Evolutionary conservation across 371 early-diverging fungal species (phyloP).

Genomic region (Lichtheimia hyalospora): DNA sequence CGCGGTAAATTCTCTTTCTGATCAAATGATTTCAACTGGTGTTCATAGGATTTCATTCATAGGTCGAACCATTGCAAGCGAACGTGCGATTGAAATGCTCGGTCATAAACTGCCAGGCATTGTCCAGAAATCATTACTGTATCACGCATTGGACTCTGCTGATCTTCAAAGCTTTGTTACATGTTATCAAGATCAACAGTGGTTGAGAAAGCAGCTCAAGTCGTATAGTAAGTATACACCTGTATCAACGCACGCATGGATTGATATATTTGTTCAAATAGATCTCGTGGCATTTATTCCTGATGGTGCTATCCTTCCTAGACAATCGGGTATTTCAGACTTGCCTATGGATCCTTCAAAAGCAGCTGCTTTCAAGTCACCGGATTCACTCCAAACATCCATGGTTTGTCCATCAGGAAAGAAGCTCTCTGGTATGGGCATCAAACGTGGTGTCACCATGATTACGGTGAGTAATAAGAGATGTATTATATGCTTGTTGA

Average conservation of each 20-base stretch:
- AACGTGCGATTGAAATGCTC: background rate
- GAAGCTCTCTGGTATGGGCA: slow-evolving; percentile 46
- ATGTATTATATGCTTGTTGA: no score
- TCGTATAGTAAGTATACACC: background rate
- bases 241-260: background rate
- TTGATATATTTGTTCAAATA: background rate
- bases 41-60: background rate
- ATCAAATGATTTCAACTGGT: no score
- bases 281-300: slow-evolving; percentile 44
- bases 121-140: background rate
- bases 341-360: slow-evolving; percentile 27
- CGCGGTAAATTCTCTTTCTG: background rate
- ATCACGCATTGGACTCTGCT: background rate
- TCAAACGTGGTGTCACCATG: slow-evolving; percentile 43
- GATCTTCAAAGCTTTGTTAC: background rate
- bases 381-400: slow-evolving; percentile 5
- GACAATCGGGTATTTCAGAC: slow-evolving; percentile 45
- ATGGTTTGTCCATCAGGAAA: slow-evolving; percentile 43
- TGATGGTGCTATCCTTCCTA: slow-evolving; percentile 53
- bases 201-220: slow-evolving; percentile 1
- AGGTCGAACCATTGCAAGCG: slow-evolving; percentile 11
- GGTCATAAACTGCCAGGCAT: background rate
- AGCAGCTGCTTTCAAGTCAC: slow-evolving; percentile 10
- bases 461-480: slow-evolving; percentile 24
- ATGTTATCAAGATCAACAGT: slow-evolving; percentile 10